These are phyloP conservation scores for Penicillium nordicum DNA, from an alignment of 2,329 filamentous ascomycete genomes.

Conservation along the genomic window DNA sequence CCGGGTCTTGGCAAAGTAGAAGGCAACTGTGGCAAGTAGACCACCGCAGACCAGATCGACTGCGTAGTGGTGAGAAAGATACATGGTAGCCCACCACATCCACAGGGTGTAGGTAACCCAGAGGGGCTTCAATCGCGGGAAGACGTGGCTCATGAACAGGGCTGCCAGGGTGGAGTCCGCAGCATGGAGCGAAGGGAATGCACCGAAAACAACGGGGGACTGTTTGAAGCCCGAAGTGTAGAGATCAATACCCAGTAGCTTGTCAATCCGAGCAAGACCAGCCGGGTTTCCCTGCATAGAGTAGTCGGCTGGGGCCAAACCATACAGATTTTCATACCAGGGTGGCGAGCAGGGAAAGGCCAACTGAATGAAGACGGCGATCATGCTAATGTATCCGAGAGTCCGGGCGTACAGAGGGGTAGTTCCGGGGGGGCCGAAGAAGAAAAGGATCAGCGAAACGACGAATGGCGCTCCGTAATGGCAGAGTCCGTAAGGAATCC, in stretches of 20 bases:
- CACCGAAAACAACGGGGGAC: conserved; percentile 88
- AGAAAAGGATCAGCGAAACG: conserved; percentile 74
- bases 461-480: conserved; percentile 86
- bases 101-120: conserved; percentile 83
- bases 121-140: conserved; percentile 74
- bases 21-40: conserved; percentile 71
- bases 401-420: conserved; percentile 78
- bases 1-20: conserved; percentile 74
- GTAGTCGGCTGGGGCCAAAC: conserved; percentile 86
- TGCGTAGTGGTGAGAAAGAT: conserved; percentile 94
- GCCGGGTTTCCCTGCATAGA: conserved; percentile 86
- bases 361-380: conserved; percentile 83
- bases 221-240: conserved; percentile 91
- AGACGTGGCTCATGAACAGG: conserved; percentile 88
- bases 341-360: conserved; percentile 91
- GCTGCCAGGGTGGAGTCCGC: conserved; percentile 85
- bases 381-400: conserved; percentile 89
- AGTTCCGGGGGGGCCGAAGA: conserved; percentile 83
- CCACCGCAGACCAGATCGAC: conserved; percentile 87
- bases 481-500: conserved; percentile 87
- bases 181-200: conserved; percentile 89
- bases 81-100: conserved; percentile 99
- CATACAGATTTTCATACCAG: conserved; percentile 95
- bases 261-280: conserved; percentile 82
- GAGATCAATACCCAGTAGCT: conserved; percentile 83